Evolutionary conservation across 345 rosid species (phyloP), one percentile per base, ranked within the genome.

Genomic region (Dovyalis caffra): DNA sequence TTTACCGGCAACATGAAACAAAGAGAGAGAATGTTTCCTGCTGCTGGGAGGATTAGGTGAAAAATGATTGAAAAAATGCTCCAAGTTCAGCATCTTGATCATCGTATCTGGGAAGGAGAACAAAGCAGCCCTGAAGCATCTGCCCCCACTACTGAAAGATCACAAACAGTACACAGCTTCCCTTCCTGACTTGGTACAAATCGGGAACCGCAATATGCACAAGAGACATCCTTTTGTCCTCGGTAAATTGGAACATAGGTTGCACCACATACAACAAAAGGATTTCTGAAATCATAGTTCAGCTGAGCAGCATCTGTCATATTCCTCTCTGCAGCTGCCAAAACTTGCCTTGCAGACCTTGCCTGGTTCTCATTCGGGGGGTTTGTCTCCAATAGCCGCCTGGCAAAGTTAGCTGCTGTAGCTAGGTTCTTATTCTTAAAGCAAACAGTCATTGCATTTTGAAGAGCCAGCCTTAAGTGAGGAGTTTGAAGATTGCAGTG

Each of bases 51-150:
- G 69, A 49, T 29, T 43, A 64, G 68, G 57, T 68, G 53, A 74
- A 71, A 78, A 66, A 72, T 38, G 68, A 56, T 70, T 49, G 73
- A 70, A 75, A 73, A 35, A 69, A 4, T 53, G 56, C 20, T 66
- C 35, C 38, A 18, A 16, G 0, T 60, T 71, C 47, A n/a, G 63
- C 68, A 20, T 64, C 70, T 65, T 26, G 38, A 23, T 78, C 66
- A 78, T 57, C 94, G 89, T 29, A 87, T 81, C 81, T 89, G 99
- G 58, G 99, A 81, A n/a, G 92, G 90, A 77, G 97, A 95, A 75
- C 99, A 91, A 5, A 91, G 83, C 87, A 95, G 78, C 47, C 99
- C 99, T 2, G 97, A 95, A 57, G 99, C 97, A 80, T 94, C 97
- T 71, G 95, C 92, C 8, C 99, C 97, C 4, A 95, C 83, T 20